Percentiles rank a stretch among this genome's conserved stretches.
Evolutionary conservation across 495 filamentous ascomycete genomes (phyloP).

Genomic region (Ramalina peruviana): DNA sequence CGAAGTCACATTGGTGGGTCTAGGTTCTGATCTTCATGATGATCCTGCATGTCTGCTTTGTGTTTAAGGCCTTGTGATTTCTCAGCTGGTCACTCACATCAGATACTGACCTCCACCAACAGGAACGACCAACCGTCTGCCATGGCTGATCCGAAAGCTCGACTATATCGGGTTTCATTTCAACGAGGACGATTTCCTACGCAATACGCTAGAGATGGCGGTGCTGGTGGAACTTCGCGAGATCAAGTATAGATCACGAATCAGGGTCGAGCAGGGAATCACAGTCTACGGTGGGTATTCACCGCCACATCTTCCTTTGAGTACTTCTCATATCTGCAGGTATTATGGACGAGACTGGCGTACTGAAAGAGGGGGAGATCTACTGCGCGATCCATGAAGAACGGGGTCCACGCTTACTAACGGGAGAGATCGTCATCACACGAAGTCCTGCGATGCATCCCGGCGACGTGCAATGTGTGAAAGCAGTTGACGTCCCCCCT

Average conservation of each 20-base stretch:
- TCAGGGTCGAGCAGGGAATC: constrained; percentile 50
- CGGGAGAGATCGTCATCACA: constrained; percentile 41
- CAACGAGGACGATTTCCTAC: constrained; percentile 49
- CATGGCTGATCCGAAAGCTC: constrained; percentile 42
- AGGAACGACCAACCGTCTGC: constrained; percentile 37
- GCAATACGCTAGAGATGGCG: constrained; percentile 46
- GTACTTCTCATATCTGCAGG: constrained; percentile 2
- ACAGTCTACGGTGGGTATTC: constrained; percentile 46
- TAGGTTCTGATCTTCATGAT: too few relatives aligned
- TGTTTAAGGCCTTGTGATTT: too few relatives aligned
- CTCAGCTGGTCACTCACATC: too few relatives aligned
- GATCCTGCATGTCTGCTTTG: too few relatives aligned
- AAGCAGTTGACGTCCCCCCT: constrained; percentile 37
- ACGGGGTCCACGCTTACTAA: constrained; percentile 10
- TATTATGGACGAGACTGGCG: constrained; percentile 69
- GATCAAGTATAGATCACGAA: constrained; percentile 63
- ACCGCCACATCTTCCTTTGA: neutral
- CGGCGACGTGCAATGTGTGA: constrained; percentile 58
- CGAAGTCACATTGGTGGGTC: constrained; percentile 26
- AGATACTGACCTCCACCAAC: too few relatives aligned
- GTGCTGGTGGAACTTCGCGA: constrained; percentile 50
- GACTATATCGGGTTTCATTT: constrained; percentile 43
- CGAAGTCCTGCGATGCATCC: constrained; percentile 65
- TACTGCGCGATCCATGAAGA: constrained; percentile 39
- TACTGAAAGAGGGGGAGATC: constrained; percentile 51